Conservation (phyloP, 176 grass and related monocot species). For the Carex littledalei region DNA sequence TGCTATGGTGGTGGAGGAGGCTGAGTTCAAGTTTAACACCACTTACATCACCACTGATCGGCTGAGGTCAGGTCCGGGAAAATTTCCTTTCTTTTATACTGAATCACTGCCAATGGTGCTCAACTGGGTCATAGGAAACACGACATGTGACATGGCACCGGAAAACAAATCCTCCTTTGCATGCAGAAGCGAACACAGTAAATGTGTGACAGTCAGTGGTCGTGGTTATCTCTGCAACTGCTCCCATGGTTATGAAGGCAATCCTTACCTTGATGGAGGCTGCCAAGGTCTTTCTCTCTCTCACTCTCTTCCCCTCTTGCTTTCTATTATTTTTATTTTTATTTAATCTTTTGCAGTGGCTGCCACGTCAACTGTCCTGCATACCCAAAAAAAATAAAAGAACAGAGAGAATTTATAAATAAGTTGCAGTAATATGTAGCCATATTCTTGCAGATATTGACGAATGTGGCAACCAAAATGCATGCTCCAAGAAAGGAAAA, state of each 20-base stretch:
- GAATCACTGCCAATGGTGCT: too few relatives aligned
- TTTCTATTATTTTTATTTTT: too few relatives aligned
- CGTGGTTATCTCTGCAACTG: constrained; percentile 9
- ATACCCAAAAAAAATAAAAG: fast-evolving
- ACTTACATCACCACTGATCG: background rate
- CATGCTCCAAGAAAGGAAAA: too few relatives aligned
- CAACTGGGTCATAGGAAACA: background rate
- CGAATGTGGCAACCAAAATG: too few relatives aligned
- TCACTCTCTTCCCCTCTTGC: background rate
- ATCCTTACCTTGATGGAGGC: background rate
- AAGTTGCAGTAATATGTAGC: too few relatives aligned
- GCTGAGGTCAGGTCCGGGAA: background rate
- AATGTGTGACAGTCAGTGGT: background rate
- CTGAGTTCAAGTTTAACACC: background rate
- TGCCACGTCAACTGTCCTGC: too few relatives aligned
- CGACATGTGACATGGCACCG: background rate
- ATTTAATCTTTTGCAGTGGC: too few relatives aligned
- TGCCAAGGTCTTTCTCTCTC: constrained; percentile 16
- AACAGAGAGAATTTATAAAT: too few relatives aligned
- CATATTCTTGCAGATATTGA: too few relatives aligned
- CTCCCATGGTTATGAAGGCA: background rate
- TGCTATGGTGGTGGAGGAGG: constrained; percentile 7
- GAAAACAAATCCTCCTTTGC: background rate
- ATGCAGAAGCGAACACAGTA: background rate
- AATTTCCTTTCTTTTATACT: too few relatives aligned